Evolutionary conservation across 2,329 filamentous ascomycete genomes (phyloP).

Genomic region (Phyllosticta paracitricarpa): DNA sequence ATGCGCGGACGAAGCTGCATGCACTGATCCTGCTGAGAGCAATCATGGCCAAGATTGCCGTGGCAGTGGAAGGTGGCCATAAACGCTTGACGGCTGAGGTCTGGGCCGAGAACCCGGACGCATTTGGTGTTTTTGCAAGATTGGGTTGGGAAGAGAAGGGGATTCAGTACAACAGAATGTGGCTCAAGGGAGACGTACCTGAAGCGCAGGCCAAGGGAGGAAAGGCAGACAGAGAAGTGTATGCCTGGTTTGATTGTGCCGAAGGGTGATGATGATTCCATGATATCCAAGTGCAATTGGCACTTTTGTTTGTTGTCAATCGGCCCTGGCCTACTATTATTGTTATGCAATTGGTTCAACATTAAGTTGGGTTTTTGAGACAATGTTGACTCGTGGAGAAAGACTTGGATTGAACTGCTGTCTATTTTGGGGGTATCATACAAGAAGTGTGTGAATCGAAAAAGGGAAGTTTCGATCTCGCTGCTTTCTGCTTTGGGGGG

Average conservation of each 20-base stretch:
- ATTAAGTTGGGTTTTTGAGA: neutral
- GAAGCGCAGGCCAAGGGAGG: slow-evolving; percentile 22
- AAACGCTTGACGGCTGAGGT: slow-evolving; percentile 23
- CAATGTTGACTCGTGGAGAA: too few species aligned
- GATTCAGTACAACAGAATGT: slow-evolving; percentile 30
- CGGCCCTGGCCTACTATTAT: neutral
- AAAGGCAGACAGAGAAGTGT: slow-evolving; percentile 21
- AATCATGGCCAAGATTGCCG: slow-evolving; percentile 18
- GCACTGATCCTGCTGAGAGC: slow-evolving; percentile 19
- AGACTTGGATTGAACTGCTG: too few species aligned
- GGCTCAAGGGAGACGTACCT: slow-evolving; percentile 23
- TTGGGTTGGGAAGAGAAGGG: slow-evolving; percentile 22
- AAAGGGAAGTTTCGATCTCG: too few species aligned
- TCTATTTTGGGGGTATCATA: too few species aligned
- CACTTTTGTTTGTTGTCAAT: neutral
- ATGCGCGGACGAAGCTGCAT: slow-evolving; percentile 18
- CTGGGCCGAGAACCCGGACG: slow-evolving; percentile 22
- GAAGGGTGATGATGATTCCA: slow-evolving; percentile 13
- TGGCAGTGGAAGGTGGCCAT: slow-evolving; percentile 11
- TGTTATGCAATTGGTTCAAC: neutral
- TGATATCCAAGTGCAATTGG: neutral
- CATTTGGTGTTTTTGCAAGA: slow-evolving; percentile 22
- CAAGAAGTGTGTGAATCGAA: too few species aligned
- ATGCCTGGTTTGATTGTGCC: slow-evolving; percentile 27
- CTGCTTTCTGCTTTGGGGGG: too few species aligned